Evolutionary conservation across 148 eudicot species (phyloP), one percentile per base, ranked within the genome.

Genomic region (Pharnaceum exiguum): DNA sequence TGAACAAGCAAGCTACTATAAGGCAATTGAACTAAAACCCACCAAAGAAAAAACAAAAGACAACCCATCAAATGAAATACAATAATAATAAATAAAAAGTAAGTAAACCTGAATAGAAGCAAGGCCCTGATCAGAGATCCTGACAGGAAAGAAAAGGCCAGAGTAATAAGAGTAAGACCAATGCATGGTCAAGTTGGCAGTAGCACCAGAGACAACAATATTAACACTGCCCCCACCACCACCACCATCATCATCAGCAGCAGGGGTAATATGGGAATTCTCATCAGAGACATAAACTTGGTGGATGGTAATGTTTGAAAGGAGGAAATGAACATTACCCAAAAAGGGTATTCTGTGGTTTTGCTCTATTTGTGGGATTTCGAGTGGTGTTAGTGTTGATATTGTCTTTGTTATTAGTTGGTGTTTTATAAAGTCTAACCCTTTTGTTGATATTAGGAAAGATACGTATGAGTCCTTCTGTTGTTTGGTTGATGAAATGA

Each of bases 51-150:
- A 0, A 21, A 25, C 2, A 3, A 19, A 23, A 55, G 5, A 3
- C n/a, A 19, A 44, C 49, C 49, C 49, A 19, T 33, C 23, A 12
- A 53, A 39, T 38, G 0, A 1, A 43, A 42, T 15, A 11, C 25
- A 46, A 47, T 43, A 5, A 17, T 29, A 4, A 5, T 7, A 2
- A 27, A 7, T 12, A 36, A 3, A 27, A 0, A 7, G 24, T 24
- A 33, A 10, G n/a, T 10, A 64, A 69, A 85, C 99, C 96, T 81
- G 70, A 69, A 93, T 70, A 61, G 81, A 66, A 75, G 96, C 96
- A 33, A 58, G 57, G 8, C 99, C 99, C 39, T 59, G 67, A 73
- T 93, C 99, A 21, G 90, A 79, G 55, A 93, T 46, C 46, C 66
- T 10, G 52, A 65, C 7, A 10, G 77, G 81, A 2, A 75, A 43